Evolutionary conservation across 176 grass and related monocot species (phyloP), one percentile per base, ranked within the genome.

Genomic region (Oropetium thomaeum): DNA sequence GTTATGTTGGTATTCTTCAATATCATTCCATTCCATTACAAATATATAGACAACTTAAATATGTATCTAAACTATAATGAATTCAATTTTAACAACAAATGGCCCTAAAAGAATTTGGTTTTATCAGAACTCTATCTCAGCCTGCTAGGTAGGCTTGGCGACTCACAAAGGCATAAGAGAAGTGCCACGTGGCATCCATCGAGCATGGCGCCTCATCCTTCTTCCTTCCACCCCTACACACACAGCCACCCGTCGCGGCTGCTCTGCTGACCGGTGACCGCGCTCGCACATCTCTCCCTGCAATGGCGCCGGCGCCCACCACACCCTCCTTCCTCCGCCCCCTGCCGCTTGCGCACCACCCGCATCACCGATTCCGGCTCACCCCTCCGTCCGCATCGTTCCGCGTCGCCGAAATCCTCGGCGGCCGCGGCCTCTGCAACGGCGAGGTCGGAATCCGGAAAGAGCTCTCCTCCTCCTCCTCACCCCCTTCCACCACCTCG

Each of bases 381-480:
- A 58, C 54, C 13, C 74, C 80, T 16, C 27, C 25, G 32, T 68
- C 79, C 52, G 79, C 88, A 1, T 40, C 88, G 22, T 38, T 88
- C 62, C 62, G 67, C 59, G 29, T 92, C 65, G 27, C 83, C 15
- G 83, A 92, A 14, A 30, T 88, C 76, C 29, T 91, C 20, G 89
- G 89, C 48, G 89, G 89, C 51, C 81, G 89, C 4, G 89, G 84
- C 28, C 77, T 91, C 72, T 91, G 84, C 89, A 87, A 84, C 52
- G 89, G 89, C 42, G 89, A 91, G 80, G 69, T 59, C 48, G 90
- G 90, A 75, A 35, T 92, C 86, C 52, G 41, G 32, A 88, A 83
- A 39, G 90, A 92, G 34, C 90, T 92, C 66, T 3, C 62, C n/a
- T 78, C 68, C 43, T 3, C 71, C 34, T 4, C 32, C 38, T n/a